These are phyloP conservation scores for Rhizophora mangle DNA, from an alignment of 345 rosid species.

Conservation along the genomic window DNA sequence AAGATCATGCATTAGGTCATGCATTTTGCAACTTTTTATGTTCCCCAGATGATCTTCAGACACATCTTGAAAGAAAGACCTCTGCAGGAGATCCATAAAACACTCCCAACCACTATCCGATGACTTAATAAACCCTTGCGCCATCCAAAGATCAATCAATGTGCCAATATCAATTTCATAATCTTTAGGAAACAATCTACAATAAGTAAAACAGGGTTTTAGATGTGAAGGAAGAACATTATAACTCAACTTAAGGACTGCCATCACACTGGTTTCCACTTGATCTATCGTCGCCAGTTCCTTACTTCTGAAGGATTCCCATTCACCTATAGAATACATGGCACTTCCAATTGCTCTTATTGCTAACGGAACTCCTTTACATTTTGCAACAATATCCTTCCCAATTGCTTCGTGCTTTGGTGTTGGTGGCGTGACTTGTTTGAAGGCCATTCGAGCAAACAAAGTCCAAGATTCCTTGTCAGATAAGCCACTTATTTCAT, in stretches of 20 bases:
- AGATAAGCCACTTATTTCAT: slow-evolving; percentile 3
- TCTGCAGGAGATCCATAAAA: too few species aligned
- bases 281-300: too few species aligned
- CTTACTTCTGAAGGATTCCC: neutral
- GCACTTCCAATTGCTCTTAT: slow-evolving; percentile 13
- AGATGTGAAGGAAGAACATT: slow-evolving; percentile 22
- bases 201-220: slow-evolving; percentile 31
- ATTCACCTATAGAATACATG: slow-evolving; percentile 10
- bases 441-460: too few species aligned
- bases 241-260: too few species aligned
- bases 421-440: too few species aligned
- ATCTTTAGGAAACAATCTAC: slow-evolving; percentile 28
- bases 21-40: neutral
- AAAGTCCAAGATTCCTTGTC: neutral
- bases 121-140: too few species aligned
- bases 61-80: too few species aligned
- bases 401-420: neutral
- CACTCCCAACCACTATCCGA: too few species aligned
- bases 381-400: slow-evolving; percentile 3
- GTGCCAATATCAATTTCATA: neutral
- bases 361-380: slow-evolving; percentile 1
- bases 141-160: slow-evolving; percentile 21
- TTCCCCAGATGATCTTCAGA: too few species aligned
- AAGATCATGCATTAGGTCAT: slow-evolving; percentile 27
- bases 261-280: too few species aligned